Conservation (phyloP, 495 filamentous ascomycete species). For the Clohesyomyces aquaticus region DNA sequence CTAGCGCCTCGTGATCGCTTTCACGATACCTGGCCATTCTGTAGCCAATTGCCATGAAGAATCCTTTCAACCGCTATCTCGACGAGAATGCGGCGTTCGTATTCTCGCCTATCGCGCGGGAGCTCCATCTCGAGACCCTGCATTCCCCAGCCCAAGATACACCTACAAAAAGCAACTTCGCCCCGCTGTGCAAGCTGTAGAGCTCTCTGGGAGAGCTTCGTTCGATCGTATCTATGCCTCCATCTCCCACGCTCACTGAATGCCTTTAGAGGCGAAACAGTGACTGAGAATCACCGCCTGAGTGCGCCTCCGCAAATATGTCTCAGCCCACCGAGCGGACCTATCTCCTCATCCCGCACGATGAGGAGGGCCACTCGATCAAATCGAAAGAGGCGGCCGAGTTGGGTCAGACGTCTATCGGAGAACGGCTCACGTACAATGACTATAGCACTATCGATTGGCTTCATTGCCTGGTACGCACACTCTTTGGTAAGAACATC, state of each 20-base stretch:
- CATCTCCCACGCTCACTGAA: not conserved
- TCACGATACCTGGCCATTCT: not conserved
- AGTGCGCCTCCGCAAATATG: not conserved
- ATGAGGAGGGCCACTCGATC: constrained; percentile 44
- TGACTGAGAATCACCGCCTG: not conserved
- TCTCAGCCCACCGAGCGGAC: constrained; percentile 38
- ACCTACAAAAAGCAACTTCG: not conserved
- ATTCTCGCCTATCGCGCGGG: not conserved
- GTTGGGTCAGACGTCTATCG: constrained; percentile 49
- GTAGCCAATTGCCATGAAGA: not conserved
- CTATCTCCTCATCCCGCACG: constrained; percentile 39
- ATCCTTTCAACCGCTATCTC: not conserved
- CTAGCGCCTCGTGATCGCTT: too few relatives aligned
- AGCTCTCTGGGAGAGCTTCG: not conserved
- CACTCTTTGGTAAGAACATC: not conserved
- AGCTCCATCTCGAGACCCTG: not conserved
- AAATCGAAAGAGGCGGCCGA: constrained; percentile 51
- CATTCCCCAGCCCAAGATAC: not conserved
- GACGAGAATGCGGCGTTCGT: not conserved
- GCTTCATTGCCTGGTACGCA: constrained; percentile 57
- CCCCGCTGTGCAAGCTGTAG: not conserved
- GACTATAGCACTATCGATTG: constrained; percentile 61
- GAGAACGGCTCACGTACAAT: constrained; percentile 59
- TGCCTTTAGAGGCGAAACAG: not conserved
- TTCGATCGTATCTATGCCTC: not conserved